Percentiles rank a stretch among this genome's conserved stretches.
These are phyloP conservation scores for Brassica juncea DNA, from an alignment of 345 rosid genomes.

Conservation along the genomic window DNA sequence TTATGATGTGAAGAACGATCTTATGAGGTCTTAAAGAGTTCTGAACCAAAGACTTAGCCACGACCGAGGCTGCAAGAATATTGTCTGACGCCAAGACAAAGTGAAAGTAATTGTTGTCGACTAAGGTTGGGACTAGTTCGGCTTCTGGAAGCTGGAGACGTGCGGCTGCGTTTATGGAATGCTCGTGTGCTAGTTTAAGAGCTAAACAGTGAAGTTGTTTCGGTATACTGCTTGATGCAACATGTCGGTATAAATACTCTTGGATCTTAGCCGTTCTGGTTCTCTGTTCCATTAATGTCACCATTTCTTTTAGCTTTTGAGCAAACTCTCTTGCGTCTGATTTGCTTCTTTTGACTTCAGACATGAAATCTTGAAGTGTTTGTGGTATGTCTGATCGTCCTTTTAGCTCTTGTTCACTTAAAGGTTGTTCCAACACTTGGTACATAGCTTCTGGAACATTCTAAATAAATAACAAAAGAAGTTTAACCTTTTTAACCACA, in stretches of 20 bases:
- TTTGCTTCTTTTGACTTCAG: conserved; percentile 56
- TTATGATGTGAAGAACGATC: conserved; percentile 80
- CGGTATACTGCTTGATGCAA: conserved; percentile 94
- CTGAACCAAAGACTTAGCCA: conserved; percentile 67
- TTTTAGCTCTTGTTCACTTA: conserved; percentile 59
- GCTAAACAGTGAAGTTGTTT: conserved; percentile 90
- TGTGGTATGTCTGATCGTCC: conserved; percentile 83
- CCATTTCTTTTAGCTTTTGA: conserved; percentile 88
- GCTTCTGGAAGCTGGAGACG: conserved; percentile 90
- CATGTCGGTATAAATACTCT: conserved; percentile 85
- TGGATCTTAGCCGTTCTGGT: conserved; percentile 92
- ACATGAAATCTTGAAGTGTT: conserved; percentile 74
- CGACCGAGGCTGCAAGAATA: conserved; percentile 89
- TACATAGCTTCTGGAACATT: conserved; percentile 90
- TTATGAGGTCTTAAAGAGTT: conserved; percentile 69
- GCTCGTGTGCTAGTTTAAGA: conserved; percentile 79
- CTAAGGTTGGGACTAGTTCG: conserved; percentile 80
- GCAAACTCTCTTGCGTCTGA: conserved; percentile 84
- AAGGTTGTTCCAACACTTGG: conserved; percentile 64
- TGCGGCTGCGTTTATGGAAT: conserved; percentile 88
- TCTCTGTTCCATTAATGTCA: conserved; percentile 78
- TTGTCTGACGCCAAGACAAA: conserved; percentile 90
- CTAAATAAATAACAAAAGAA: conserved; percentile 11
- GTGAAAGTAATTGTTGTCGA: conserved; percentile 79
- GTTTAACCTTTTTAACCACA: not conserved